These are phyloP conservation scores for Musa beccarii DNA, from an alignment of 176 grass and related monocot species.

Conservation along the genomic window DNA sequence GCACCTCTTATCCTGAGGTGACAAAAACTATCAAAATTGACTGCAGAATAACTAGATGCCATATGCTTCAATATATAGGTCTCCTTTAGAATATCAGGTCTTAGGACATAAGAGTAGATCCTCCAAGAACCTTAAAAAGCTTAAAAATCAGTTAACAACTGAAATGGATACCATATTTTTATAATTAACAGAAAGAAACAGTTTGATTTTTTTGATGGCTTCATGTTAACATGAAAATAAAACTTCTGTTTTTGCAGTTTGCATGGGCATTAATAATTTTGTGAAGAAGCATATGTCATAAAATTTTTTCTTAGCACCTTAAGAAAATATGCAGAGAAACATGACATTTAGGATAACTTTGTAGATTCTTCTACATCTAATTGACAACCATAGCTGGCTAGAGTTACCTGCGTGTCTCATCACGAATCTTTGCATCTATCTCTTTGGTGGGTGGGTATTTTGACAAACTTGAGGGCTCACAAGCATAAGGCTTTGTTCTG, in stretches of 20 bases:
- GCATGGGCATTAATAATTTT: not conserved
- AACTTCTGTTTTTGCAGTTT: not conserved
- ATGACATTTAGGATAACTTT: no score
- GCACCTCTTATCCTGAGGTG: constrained; percentile 44
- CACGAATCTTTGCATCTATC: constrained; percentile 59
- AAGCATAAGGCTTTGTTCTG: constrained; percentile 59
- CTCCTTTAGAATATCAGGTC: not conserved
- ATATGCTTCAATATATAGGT: not conserved
- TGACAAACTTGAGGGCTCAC: constrained; percentile 57
- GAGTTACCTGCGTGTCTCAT: constrained; percentile 43
- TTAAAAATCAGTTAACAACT: not conserved
- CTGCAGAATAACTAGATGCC: not conserved
- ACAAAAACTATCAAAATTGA: not conserved
- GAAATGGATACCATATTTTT: not conserved
- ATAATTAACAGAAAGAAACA: no score
- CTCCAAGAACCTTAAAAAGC: not conserved
- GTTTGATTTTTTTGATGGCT: not conserved
- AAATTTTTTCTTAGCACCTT: no score
- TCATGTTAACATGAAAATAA: not conserved
- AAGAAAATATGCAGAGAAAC: not conserved
- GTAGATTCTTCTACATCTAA: no score
- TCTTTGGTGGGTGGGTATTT: constrained; percentile 74
- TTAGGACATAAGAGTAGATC: not conserved
- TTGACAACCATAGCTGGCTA: not conserved
- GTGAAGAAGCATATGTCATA: not conserved